phyloP scores from a whole-genome alignment of 2,329 filamentous ascomycete genomes.

The Scolecobasidium constrictum region DNA sequence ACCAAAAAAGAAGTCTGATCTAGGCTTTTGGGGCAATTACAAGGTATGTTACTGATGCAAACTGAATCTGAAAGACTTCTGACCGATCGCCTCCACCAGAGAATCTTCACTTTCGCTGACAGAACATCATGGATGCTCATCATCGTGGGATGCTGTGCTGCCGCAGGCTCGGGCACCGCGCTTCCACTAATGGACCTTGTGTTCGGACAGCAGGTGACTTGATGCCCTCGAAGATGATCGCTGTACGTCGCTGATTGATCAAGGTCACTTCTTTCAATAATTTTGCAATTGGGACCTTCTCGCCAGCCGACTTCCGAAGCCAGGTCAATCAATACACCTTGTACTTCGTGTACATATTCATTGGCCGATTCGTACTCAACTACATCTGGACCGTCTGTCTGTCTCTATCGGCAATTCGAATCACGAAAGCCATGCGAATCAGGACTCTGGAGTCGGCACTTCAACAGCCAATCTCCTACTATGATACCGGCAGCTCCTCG shows the following conservation, averaged over 20 bases:
- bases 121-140: slow-evolving; percentile 18
- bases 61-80: too few species aligned
- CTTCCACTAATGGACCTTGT: slow-evolving; percentile 42
- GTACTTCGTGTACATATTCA: slow-evolving; percentile 60
- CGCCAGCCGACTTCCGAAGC: slow-evolving; percentile 25
- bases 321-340: slow-evolving; percentile 34
- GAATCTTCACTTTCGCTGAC: slow-evolving; percentile 23
- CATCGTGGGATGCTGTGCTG: slow-evolving; percentile 19
- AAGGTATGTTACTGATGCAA: too few species aligned
- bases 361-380: background rate
- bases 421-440: slow-evolving; percentile 41
- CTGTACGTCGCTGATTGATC: too few species aligned
- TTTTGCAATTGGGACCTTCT: slow-evolving; percentile 24
- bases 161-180: slow-evolving; percentile 32
- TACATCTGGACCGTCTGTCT: slow-evolving; percentile 19
- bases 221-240: too few species aligned
- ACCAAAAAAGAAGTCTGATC: background rate
- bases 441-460: slow-evolving; percentile 56
- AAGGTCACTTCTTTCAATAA: slow-evolving; percentile 29
- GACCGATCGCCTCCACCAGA: slow-evolving; percentile 9
- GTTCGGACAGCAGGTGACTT: slow-evolving; percentile 40
- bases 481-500: slow-evolving; percentile 48
- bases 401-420: slow-evolving; percentile 40
- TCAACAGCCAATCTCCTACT: slow-evolving; percentile 53
- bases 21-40: background rate